Percentiles rank a stretch among this genome's conserved stretches.
phyloP scores from a whole-genome alignment of 1,139 yeast genomes.

The Eremothecium cymbalariae region DNA sequence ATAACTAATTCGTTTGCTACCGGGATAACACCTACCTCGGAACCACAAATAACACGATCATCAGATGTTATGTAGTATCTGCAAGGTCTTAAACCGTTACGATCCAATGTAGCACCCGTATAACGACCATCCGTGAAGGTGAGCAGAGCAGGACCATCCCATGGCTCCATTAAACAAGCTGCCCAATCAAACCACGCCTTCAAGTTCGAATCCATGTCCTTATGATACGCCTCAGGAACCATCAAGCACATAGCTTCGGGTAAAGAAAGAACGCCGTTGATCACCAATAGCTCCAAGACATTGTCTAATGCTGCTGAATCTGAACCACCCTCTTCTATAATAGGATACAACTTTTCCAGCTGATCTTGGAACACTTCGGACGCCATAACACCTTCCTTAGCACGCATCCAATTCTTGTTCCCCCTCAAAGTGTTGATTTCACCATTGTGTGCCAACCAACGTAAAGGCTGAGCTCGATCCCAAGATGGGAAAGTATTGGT shows the following conservation, averaged over 20 bases:
- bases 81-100: slow-evolving; percentile 97
- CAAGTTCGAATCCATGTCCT: slow-evolving; percentile 88
- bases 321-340: slow-evolving; percentile 97
- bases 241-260: slow-evolving; percentile 97
- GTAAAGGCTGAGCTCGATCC: slow-evolving; percentile 98
- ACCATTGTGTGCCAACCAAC: slow-evolving; percentile 98
- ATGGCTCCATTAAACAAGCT: slow-evolving; percentile 97
- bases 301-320: slow-evolving; percentile 99
- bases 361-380: slow-evolving; percentile 85
- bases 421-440: slow-evolving; percentile 96
- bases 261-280: slow-evolving; percentile 82
- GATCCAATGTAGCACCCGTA: slow-evolving; percentile 96
- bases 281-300: slow-evolving; percentile 82
- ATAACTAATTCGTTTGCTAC: slow-evolving; percentile 76
- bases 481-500: slow-evolving; percentile 98
- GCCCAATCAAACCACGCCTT: slow-evolving; percentile 99
- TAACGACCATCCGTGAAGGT: slow-evolving; percentile 96
- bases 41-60: slow-evolving; percentile 93
- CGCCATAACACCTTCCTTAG: slow-evolving; percentile 94
- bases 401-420: slow-evolving; percentile 98
- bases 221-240: slow-evolving; percentile 98
- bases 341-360: slow-evolving; percentile 82
- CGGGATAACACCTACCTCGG: slow-evolving; percentile 95
- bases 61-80: slow-evolving; percentile 93
- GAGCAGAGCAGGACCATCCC: slow-evolving; percentile 99